A percentile compares a stretch with the other conserved stretches of the same genome.
Evolutionary conservation across 2,329 filamentous ascomycete species (phyloP).

Genomic region (Cryphonectria parasitica): DNA sequence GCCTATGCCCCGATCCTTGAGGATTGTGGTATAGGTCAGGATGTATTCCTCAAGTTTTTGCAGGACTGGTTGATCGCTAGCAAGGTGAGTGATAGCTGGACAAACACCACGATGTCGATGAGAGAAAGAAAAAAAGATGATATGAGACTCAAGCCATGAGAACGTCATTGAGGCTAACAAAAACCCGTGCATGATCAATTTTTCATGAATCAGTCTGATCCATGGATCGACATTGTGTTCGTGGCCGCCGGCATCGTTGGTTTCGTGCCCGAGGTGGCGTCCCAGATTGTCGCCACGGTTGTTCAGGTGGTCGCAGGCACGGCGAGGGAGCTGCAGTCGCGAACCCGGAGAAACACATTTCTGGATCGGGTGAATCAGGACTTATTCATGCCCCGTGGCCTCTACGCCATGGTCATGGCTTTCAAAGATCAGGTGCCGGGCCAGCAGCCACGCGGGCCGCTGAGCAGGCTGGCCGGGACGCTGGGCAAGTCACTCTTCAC

Average conservation of each 20-base stretch:
- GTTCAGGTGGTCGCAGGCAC: constrained; percentile 35
- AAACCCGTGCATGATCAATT: neutral
- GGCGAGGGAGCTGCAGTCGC: constrained; percentile 36
- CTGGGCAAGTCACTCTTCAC: constrained; percentile 28
- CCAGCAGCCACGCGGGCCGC: constrained; percentile 26
- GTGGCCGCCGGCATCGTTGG: constrained; percentile 33
- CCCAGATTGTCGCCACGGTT: constrained; percentile 35
- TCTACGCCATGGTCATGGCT: constrained; percentile 37
- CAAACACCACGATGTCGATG: neutral
- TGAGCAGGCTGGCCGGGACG: constrained; percentile 27
- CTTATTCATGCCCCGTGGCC: constrained; percentile 39
- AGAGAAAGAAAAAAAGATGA: neutral
- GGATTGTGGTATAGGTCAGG: constrained; percentile 41
- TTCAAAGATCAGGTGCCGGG: constrained; percentile 35
- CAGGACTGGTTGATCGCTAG: constrained; percentile 37
- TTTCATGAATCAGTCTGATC: constrained; percentile 16
- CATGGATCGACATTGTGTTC: constrained; percentile 33
- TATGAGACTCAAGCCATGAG: neutral
- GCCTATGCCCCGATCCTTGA: constrained; percentile 44
- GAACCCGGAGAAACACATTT: constrained; percentile 35
- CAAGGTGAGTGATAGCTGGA: constrained; percentile 22
- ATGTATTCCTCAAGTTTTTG: constrained; percentile 43
- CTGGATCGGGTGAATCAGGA: constrained; percentile 37
- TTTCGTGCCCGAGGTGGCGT: constrained; percentile 38
- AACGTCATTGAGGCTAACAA: constrained; percentile 1